Base-by-base conservation (phyloP, 805 yeast species). In the Metschnikowia amazonensis region DNA sequence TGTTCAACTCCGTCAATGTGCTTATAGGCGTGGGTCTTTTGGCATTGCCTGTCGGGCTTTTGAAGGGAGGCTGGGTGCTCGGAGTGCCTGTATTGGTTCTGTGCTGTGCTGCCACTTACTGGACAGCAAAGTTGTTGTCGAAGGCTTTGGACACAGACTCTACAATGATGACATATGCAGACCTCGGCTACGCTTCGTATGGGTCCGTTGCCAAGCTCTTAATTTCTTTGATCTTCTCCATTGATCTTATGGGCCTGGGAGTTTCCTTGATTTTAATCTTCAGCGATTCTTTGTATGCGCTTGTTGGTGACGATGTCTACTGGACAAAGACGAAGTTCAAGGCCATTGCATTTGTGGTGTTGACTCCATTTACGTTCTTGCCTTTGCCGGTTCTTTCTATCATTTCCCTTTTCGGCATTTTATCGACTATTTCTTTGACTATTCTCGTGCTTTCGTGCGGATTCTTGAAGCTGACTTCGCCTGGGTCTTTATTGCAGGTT, bases 301-400 rank as follows among this genome's bases (percentile, higher is more conserved):
- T 61, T 24, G 24, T 57, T 7, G 58, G 55, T 20, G 71, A 64
- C 48, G 69, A 67, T 9, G 53, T 50, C 9, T 49, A 47, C 11
- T 71, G 75, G 74, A 69, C 75, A 5, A 62, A 57, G 42, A 59
- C 68, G 9, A 70, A 74, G 30, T 85, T 84, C 69, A 89, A 89
- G 60, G 45, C 84, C 36, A 51, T 87, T 37, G 84, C 86, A 14
- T 85, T 84, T 57, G 66, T 84, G 36, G 74, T 83, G 7, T 72
- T 89, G 46, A 84, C 95, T 0, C 96, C 96, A 3, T 85, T 89
- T 43, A 83, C 92, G 7, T 82, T 86, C 57, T 57, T 89, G 46
- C 95, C 97, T 2, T 72, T 89, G 53, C 81, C 85, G 30, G 60
- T 87, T 7, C 70, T 89, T 27, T 84, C 94, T 18, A 70, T 87